These are phyloP conservation scores for Sabuloglossum arenarium DNA, from an alignment of 495 filamentous ascomycete genomes.

Conservation along the genomic window DNA sequence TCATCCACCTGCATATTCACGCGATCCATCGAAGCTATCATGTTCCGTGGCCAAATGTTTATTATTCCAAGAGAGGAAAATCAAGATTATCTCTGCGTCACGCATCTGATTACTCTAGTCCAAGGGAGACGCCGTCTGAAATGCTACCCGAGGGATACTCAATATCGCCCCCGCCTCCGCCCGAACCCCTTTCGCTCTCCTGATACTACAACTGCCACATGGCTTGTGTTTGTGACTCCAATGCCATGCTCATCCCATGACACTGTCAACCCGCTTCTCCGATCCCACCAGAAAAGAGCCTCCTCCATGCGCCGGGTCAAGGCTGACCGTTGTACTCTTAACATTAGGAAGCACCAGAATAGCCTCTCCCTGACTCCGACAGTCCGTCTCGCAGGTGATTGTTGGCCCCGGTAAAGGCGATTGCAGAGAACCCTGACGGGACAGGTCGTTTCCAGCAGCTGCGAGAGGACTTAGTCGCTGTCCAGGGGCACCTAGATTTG, in stretches of 20 bases:
- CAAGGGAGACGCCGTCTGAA: not conserved
- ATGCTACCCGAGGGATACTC: no score
- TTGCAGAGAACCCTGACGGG: not conserved
- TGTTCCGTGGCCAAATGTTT: no score
- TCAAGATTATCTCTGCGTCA: no score
- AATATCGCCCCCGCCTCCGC: no score
- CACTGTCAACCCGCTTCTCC: not conserved
- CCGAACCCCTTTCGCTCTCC: no score
- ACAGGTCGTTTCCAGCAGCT: not conserved
- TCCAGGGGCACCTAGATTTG: not conserved
- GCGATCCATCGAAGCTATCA: no score
- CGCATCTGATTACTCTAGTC: not conserved
- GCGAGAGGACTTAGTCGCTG: not conserved
- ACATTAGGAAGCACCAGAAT: constrained; percentile 59
- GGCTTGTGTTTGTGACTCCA: no score
- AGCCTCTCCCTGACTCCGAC: constrained; percentile 51
- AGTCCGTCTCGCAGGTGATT: constrained; percentile 58
- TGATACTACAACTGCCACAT: no score
- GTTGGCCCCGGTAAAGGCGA: not conserved
- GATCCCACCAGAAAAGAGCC: constrained; percentile 35
- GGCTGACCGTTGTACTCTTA: constrained; percentile 51
- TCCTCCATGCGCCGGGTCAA: constrained; percentile 40
- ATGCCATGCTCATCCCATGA: not conserved
- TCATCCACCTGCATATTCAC: no score
- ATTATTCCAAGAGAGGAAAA: not conserved